phyloP scores from a whole-genome alignment of 805 yeast species.

The Candida berthetii region DNA sequence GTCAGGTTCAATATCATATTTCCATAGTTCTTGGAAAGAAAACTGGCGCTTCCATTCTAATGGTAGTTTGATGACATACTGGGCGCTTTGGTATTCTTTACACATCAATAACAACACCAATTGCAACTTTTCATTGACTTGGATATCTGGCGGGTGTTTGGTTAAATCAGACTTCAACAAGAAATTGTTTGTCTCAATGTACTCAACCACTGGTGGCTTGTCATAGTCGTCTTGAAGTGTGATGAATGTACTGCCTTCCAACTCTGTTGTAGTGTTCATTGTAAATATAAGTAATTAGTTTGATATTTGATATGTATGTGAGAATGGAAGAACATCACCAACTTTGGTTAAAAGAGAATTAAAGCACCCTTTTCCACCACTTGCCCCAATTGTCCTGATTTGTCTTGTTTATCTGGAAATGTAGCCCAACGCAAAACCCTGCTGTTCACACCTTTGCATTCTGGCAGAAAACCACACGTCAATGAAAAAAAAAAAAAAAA shows the following conservation, averaged over 20 bases:
- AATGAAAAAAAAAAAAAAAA: too few species aligned
- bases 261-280: background rate
- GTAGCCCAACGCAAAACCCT: too few species aligned
- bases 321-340: too few species aligned
- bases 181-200: background rate
- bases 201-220: background rate
- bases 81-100: background rate
- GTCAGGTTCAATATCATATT: background rate
- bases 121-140: background rate
- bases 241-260: background rate
- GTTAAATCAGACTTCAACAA: too few species aligned
- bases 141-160: background rate
- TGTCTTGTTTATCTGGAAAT: too few species aligned
- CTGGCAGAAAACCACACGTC: too few species aligned
- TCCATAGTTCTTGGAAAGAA: background rate
- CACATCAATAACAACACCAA: background rate
- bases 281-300: too few species aligned
- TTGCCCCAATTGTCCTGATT: too few species aligned
- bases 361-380: background rate
- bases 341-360: too few species aligned
- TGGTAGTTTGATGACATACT: background rate
- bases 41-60: background rate
- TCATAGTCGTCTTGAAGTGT: background rate
- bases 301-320: too few species aligned
- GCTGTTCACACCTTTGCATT: too few species aligned